Evolutionary conservation across 352 stramenopile genomes (phyloP), one percentile per base, ranked within the genome.

Genomic region (Nothophytophthora sp.): DNA sequence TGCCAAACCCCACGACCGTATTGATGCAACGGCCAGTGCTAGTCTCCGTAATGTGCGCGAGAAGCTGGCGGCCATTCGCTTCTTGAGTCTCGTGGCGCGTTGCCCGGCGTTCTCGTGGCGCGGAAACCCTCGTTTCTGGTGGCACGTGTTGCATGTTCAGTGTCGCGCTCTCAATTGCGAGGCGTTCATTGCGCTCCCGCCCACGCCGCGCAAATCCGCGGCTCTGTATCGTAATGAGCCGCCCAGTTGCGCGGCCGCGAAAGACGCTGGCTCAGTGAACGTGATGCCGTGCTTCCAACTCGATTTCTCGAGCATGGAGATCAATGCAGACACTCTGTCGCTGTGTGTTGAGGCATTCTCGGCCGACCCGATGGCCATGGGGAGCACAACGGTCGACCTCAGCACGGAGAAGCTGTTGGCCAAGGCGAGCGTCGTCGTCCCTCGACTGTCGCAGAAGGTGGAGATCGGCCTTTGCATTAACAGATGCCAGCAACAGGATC

Each of bases 281-380:
- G 47, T 30, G 35, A 63, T 73, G 55, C 71, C 63, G 2, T 47
- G 59, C 0, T 86, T 83, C 19, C 12, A 70, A 9, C 41, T 86
- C 11, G 56, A 79, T 16, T 79, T 81, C 30, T 56, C 57, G 0
- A 64, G 53, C 18, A 15, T 61, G 8, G 44, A 64, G 19, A 29
- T 86, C 8, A 67, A 66, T 5, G 36, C 40, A 1, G 50, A 78
- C 1, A 6, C 79, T 12, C 16, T 86, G 19, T 40, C 29, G 25
- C 45, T 81, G 9, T 54, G 60, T 15, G 40, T 36, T 7, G 35
- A 65, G 36, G 43, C 50, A 29, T 51, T 65, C 13, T 55, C 56
- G 4, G 22, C 56, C 11, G 11, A 24, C 18, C 37, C 42, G 3
- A 51, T 37, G 15, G 19, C 25, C 23, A 41, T 41, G 3, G 22